phyloP scores from a whole-genome alignment of 495 filamentous ascomycete species.

The Penicillium longicatenatum region DNA sequence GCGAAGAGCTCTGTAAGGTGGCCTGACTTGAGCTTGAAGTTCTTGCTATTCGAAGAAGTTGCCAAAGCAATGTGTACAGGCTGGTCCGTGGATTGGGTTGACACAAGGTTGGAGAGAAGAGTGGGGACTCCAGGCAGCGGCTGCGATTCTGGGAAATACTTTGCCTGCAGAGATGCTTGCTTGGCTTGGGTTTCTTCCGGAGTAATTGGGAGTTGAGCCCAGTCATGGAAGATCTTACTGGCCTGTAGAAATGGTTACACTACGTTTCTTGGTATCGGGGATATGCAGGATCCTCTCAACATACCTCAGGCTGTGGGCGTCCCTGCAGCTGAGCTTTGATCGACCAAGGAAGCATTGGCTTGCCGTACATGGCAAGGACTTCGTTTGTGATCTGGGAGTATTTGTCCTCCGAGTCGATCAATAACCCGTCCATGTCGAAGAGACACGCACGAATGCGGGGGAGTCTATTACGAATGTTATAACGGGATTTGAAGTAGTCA shows the following conservation, averaged over 20 bases:
- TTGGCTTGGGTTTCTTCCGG: constrained; percentile 63
- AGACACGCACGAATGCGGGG: constrained; percentile 88
- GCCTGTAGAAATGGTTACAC: constrained; percentile 22
- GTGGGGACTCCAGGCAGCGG: constrained; percentile 77
- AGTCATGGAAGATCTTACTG: constrained; percentile 66
- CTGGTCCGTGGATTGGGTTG: constrained; percentile 40
- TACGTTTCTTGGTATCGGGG: not conserved
- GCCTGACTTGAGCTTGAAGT: constrained; percentile 77
- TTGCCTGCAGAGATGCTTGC: constrained; percentile 59
- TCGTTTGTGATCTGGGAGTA: constrained; percentile 84
- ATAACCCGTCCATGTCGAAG: constrained; percentile 98
- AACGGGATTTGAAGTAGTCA: not conserved
- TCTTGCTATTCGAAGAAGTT: constrained; percentile 69
- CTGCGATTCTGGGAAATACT: constrained; percentile 70
- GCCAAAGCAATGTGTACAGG: constrained; percentile 83
- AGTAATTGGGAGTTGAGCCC: constrained; percentile 84
- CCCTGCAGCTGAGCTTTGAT: constrained; percentile 96
- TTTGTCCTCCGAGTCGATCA: constrained; percentile 91
- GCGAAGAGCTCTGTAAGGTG: constrained; percentile 75
- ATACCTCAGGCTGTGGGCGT: constrained; percentile 73
- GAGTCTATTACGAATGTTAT: constrained; percentile 46
- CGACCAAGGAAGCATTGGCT: constrained; percentile 78
- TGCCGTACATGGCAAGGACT: constrained; percentile 72
- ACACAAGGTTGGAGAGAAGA: constrained; percentile 59
- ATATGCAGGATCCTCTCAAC: not conserved